Base-by-base conservation (phyloP, 1,284 basidiomycete genomes). In the Anthracocystis walkeri region DNA sequence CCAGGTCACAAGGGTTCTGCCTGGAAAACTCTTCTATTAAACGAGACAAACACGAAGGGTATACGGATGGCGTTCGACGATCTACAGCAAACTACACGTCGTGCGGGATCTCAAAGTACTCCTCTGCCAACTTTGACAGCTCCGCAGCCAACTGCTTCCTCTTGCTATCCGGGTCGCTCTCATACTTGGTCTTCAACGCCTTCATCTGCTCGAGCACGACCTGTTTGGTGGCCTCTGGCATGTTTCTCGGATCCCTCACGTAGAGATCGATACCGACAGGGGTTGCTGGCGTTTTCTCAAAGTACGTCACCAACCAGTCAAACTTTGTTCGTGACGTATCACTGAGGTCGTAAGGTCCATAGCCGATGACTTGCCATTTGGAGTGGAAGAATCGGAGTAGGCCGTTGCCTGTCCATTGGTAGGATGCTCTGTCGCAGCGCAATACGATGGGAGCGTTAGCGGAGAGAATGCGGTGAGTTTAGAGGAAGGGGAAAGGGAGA, bases 261-360 rank as follows among this genome's bases (percentile, higher is more conserved):
- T 69, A 77, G 21, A 77, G 42, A 21, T 77, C 75, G 55, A 77
- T 69, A 10, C 75, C 75, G 4, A 66, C 49, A 2, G 69, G 69
- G 3, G 75, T 77, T 1, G 65, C 70, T 5, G 61, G 71, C 0
- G 75, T 77, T 50, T 77, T 77, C 44, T 77, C 66, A 49, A 77
- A 77, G 55, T 77, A 77, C 12, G 75, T 77, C 12, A 77, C 67
- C 33, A 77, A 23, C 69, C 68, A 77, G 49, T 73, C 69, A 49
- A 73, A 68, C 25, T 66, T 58, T 11, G 60, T 69, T 7, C 60
- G 59, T 11, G 57, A 60, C 0, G 60, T 58, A n/a, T 75, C 68
- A 33, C 48, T 44, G 27, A 71, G 64, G 53, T 75, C 68, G 73
- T 75, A 75, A 7, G 67, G 67, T 3, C 73, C 73, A 29, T 75